Percentiles rank a stretch among this genome's conserved stretches.
These are phyloP conservation scores for Leccinum griseonigrum DNA, from an alignment of 1,284 basidiomycete genomes.

Conservation along the genomic window DNA sequence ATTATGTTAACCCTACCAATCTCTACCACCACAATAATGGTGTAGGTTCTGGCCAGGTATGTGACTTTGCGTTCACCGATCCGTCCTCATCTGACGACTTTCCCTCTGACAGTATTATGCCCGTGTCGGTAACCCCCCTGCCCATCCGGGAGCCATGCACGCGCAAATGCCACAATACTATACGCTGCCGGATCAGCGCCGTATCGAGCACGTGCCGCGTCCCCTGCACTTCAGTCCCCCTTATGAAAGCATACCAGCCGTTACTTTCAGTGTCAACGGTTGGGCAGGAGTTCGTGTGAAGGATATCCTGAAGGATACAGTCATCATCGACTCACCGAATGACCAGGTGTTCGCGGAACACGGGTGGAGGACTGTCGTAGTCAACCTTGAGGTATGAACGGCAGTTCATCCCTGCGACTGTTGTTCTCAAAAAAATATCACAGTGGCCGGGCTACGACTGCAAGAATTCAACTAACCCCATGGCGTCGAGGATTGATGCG, in stretches of 20 bases:
- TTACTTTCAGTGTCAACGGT: constrained; percentile 20
- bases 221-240: constrained; percentile 13
- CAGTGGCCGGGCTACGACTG: constrained; percentile 30
- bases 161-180: constrained; percentile 23
- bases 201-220: constrained; percentile 25
- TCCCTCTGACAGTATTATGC: constrained; percentile 19
- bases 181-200: constrained; percentile 17
- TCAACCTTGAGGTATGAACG: constrained; percentile 21
- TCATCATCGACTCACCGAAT: constrained; percentile 17
- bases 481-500: constrained; percentile 17
- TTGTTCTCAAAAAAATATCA: background rate
- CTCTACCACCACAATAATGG: background rate
- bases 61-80: background rate
- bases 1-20: constrained; percentile 4
- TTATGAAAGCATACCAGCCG: constrained; percentile 14
- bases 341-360: constrained; percentile 19
- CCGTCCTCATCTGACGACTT: background rate
- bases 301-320: constrained; percentile 15
- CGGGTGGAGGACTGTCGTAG: constrained; percentile 23
- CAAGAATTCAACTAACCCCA: background rate
- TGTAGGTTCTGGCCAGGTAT: constrained; percentile 12
- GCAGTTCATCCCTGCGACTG: background rate
- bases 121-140: constrained; percentile 15
- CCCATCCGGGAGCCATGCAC: constrained; percentile 20
- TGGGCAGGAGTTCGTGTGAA: constrained; percentile 23